Evolutionary conservation across 1,284 basidiomycete genomes (phyloP).

Genomic region (Cerioporus squamosus): DNA sequence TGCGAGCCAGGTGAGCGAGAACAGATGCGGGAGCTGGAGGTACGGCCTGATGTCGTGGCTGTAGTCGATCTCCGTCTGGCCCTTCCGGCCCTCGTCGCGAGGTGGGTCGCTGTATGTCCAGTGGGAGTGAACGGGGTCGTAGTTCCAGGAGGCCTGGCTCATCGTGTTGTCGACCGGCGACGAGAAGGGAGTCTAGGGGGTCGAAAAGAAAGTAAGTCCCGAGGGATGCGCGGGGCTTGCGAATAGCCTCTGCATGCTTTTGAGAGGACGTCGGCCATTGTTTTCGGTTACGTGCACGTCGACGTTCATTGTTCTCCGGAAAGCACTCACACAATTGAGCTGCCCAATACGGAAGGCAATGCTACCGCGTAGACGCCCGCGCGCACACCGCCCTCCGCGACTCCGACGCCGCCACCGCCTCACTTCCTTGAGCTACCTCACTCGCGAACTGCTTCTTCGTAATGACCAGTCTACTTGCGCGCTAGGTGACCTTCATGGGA

Average conservation of each 20-base stretch:
- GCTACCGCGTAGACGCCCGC: neutral
- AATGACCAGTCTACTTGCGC: too few species aligned
- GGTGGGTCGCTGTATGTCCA: conserved; percentile 48
- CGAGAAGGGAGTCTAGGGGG: conserved; percentile 33
- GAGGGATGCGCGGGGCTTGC: conserved; percentile 15
- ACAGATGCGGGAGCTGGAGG: conserved; percentile 79
- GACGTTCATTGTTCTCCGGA: conserved; percentile 19
- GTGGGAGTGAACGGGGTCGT: conserved; percentile 30
- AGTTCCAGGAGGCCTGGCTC: conserved; percentile 24
- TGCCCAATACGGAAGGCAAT: conserved; percentile 11
- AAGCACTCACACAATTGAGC: conserved; percentile 16
- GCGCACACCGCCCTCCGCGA: too few species aligned
- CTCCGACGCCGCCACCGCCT: too few species aligned
- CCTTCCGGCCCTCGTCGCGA: too few species aligned
- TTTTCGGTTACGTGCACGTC: conserved; percentile 15
- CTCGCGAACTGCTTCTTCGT: too few species aligned
- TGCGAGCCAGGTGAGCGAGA: conserved; percentile 85
- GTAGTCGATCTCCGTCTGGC: conserved; percentile 32
- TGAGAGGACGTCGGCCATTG: conserved; percentile 31
- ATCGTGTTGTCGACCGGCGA: conserved; percentile 52
- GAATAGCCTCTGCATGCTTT: conserved; percentile 20
- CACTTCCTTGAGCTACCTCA: too few species aligned
- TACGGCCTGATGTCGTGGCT: conserved; percentile 72
- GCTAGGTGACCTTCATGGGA: too few species aligned
- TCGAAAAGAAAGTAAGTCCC: conserved; percentile 30